Base-by-base conservation (phyloP, 805 yeast species). In the Saccharomycopsis schoenii region DNA sequence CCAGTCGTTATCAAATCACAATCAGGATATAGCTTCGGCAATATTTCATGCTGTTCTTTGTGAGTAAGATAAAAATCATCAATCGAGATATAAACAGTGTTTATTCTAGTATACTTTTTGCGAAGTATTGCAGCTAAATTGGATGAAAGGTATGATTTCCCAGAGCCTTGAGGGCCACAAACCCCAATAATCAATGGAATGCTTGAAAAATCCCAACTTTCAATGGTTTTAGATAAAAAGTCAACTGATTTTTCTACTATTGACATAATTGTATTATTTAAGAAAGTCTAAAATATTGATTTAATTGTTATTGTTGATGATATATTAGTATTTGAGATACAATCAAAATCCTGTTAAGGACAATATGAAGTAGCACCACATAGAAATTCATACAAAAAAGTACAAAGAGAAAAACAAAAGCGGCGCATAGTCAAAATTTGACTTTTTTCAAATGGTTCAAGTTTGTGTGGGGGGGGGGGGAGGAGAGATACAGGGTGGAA, bases 11-110 rank as follows among this genome's bases (percentile, higher is more conserved):
- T 68, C 56, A 93, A 73, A 41, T 72, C 69, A 68, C 89, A 88
- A 14, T 72, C 77, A 0, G 75, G 69, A 62, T 75, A 72, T 47
- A 47, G 15, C 14, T 62, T 59, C 5, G 64, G 43, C 1, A 80
- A 78, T 25, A 91, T 68, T 39, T 63, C 62, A 29, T 61, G 62
- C 68, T 90, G 97, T 19, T 85, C 85, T 8, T 68, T 71, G 68
- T 83, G 84, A 0, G 89, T 83, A 47, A 89, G 74, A 70, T 93
- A 93, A 62, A 89, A 82, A 72, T 94, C 98, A 73, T 93, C 99
- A 66, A 91, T 80, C 61, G 96, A 92, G 56, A 88, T 72, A 34
- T 75, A 79, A 1, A 81, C 73, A 1, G 80, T 69, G 5, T 68
- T 72, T 25, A 77, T 67, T 1, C 67, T 58, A 1, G 80, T 80